Base-by-base conservation (phyloP, 2,329 filamentous ascomycete species). In the Diplodia sapinea region DNA sequence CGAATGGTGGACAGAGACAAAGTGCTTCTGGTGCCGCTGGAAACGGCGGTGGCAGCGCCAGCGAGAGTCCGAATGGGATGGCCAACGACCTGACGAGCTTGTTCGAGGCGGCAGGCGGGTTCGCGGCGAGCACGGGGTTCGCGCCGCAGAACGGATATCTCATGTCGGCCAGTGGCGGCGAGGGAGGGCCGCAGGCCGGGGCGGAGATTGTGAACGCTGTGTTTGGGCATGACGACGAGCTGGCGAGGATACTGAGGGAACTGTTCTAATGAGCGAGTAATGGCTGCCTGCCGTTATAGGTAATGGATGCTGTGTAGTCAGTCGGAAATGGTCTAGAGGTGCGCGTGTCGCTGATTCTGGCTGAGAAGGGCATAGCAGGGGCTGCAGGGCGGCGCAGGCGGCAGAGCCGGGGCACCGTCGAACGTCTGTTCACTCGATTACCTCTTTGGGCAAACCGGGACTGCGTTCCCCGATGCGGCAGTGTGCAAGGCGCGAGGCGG, bases 51-150 rank as follows among this genome's bases (percentile, higher is more conserved):
- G 65, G 67, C 12, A 26, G 23, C 12, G 66, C 77, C 13, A 84
- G 84, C 29, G 85, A 82, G 49, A 87, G 83, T 70, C 87, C 87
- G 61, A 86, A 89, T 71, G 84, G 84, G 9, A 83, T 88, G 74
- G 87, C 88, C 65, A 87, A 87, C 69, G 87, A 89, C 74, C 75
- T 90, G 61, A 88, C 86, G 4, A 86, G 83, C 69, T 73, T 89
- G 55, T 90, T 90, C 68, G 88, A 90, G 72, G 86, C 87, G 47
- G 87, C 87, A 4, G 87, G 87, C 0, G 84, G 83, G 0, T 85
- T 83, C 70, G 23, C 66, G 66, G 57, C 66, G 23, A 64, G 57
- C 57, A 68, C 66, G 11, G 66, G 66, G 4, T 68, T 68, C 31
- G 57, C 66, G 26, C 56, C 66, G 51, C 66, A 68, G 51, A 68